Conservation (phyloP, 139 green algal genomes). For the Desmodesmus armatus region DNA sequence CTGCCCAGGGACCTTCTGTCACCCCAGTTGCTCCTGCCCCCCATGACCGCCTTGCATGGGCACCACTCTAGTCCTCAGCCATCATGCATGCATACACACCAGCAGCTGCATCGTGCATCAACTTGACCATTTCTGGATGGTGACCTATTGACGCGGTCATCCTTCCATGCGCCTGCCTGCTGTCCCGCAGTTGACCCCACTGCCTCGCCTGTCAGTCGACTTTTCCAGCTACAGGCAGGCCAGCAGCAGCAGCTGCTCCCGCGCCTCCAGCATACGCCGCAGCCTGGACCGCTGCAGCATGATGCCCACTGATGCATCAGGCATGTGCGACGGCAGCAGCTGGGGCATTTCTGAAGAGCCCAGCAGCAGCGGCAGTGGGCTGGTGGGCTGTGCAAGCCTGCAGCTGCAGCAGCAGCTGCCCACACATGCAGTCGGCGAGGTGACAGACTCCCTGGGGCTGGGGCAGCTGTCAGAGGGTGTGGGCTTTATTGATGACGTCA, state of each 20-base stretch:
- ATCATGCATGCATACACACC: no score
- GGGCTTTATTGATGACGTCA: neutral
- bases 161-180: neutral
- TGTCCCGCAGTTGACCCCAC: slow-evolving; percentile 35
- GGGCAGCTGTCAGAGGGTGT: neutral
- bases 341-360: no score
- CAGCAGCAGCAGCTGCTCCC: neutral
- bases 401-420: neutral
- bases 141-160: neutral
- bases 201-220: slow-evolving; percentile 40
- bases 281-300: neutral
- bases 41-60: neutral
- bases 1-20: neutral
- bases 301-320: no score
- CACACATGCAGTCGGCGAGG: neutral
- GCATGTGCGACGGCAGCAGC: no score
- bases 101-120: no score
- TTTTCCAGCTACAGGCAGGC: neutral
- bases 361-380: neutral
- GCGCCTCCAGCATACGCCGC: neutral
- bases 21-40: neutral
- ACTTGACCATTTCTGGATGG: no score
- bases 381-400: neutral
- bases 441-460: neutral
- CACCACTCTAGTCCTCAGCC: no score